Conservation (phyloP, 2,329 filamentous ascomycete species). For the Bipolaris gigantea region DNA sequence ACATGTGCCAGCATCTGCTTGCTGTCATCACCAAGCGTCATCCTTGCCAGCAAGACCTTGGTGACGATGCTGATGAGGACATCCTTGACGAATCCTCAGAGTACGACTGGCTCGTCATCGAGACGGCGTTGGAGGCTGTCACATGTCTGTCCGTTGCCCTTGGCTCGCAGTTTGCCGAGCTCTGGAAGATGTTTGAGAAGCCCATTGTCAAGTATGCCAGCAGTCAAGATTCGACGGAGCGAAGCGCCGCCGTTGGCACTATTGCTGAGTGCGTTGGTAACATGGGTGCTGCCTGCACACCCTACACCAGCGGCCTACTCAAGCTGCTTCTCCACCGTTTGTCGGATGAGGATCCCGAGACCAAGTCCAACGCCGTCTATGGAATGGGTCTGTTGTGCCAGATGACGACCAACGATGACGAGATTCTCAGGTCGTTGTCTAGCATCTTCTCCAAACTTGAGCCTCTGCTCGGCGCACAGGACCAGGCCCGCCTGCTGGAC, state of each 20-base stretch:
- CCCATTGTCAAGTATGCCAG: constrained; percentile 84
- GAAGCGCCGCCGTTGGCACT: constrained; percentile 85
- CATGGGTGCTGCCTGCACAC: constrained; percentile 79
- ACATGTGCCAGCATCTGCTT: constrained; percentile 73
- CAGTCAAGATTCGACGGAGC: constrained; percentile 83
- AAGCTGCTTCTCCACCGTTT: constrained; percentile 84
- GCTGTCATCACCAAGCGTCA: constrained; percentile 87
- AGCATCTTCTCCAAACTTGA: constrained; percentile 84
- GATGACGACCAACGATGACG: constrained; percentile 73
- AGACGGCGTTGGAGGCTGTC: constrained; percentile 89
- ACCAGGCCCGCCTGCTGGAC: constrained; percentile 82
- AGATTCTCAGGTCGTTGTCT: constrained; percentile 73
- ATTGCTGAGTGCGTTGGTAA: constrained; percentile 88
- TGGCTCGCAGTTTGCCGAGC: constrained; percentile 76
- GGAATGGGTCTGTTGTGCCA: constrained; percentile 83
- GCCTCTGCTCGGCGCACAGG: constrained; percentile 74
- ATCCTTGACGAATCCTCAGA: constrained; percentile 76
- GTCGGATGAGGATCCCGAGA: constrained; percentile 84
- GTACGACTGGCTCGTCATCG: constrained; percentile 96
- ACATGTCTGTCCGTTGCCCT: constrained; percentile 82
- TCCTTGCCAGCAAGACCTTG: constrained; percentile 88
- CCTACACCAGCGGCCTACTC: constrained; percentile 75
- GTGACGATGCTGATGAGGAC: constrained; percentile 73
- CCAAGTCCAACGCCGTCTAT: constrained; percentile 94
- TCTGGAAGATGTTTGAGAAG: constrained; percentile 97